Base-by-base conservation (phyloP, 2,329 filamentous ascomycete species). In the Trichoderma citrinoviride region DNA sequence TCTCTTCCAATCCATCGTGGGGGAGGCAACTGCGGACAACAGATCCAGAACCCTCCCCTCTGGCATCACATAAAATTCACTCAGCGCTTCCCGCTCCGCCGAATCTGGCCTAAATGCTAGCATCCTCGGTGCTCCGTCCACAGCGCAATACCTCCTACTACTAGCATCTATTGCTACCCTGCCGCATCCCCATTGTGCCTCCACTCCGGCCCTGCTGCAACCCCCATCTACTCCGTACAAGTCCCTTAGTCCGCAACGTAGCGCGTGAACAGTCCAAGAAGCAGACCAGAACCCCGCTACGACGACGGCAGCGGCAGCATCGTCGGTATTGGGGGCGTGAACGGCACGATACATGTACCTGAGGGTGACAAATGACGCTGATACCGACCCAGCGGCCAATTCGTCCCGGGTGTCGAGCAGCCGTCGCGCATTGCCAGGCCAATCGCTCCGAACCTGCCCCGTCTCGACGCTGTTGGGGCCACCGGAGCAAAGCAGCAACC, bases 251-350 rank as follows among this genome's bases (percentile, higher is more conserved):
- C 49, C 40, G 63, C 63, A 55, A 62, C 49, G 64, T 62, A 65
- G 64, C 64, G 64, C 57, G 56, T 58, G 64, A 61, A 55, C 57
- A 65, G 55, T 65, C 62, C 47, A 60, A 41, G 43, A 65, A 61
- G 43, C 64, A 65, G 55, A 60, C 62, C 40, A 60, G 55, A 50
- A 65, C 54, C 62, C 62, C 62, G 54, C 62, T 65, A 65, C 54
- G 40, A 53, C 19, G 27, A 65, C 62, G 62, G 62, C 61, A 56
- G 21, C 52, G 47, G 61, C 61, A 63, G 61, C 52, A 56, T 56
- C 52, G 27, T 63, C 50, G 50, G 50, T 56, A 56, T 37, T 47
- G 49, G 61, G 10, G 43, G 49, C 60, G 50, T 55, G 27, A 41
- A 52, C 52, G 50, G 61, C 43, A 46, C 40, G 58, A 46, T 62